phyloP scores from a whole-genome alignment of 371 early-diverging fungal species.

The Smittium mucronatum region DNA sequence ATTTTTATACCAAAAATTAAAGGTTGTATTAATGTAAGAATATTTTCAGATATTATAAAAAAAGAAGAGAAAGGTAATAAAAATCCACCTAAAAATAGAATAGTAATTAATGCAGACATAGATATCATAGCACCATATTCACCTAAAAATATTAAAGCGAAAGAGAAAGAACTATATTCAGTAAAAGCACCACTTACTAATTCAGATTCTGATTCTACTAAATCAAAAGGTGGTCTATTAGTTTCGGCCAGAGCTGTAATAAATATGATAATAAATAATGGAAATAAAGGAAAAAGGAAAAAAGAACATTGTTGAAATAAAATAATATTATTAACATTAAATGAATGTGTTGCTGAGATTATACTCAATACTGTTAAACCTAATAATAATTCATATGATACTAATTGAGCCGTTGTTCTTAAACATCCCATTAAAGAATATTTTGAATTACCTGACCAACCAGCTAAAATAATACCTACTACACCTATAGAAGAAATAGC shows the following conservation, averaged over 20 bases:
- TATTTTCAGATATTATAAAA: constrained; percentile 12
- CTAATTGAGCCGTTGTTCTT: constrained; percentile 33
- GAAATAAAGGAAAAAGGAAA: constrained; percentile 31
- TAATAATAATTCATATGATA: constrained; percentile 33
- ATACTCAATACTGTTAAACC: constrained; percentile 32
- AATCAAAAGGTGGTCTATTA: constrained; percentile 32
- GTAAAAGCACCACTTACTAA: constrained; percentile 33
- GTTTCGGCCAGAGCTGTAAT: constrained; percentile 30
- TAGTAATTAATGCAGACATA: constrained; percentile 15
- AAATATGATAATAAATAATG: constrained; percentile 30
- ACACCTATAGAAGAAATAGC: constrained; percentile 33
- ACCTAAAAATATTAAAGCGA: constrained; percentile 32
- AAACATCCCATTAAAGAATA: constrained; percentile 33
- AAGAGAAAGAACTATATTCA: constrained; percentile 21
- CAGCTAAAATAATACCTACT: constrained; percentile 31
- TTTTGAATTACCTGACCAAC: constrained; percentile 33
- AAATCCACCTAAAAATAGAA: constrained; percentile 18
- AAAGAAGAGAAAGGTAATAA: constrained; percentile 15
- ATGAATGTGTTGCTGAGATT: constrained; percentile 24
- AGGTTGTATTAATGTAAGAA: constrained; percentile 15
- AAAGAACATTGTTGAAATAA: constrained; percentile 32
- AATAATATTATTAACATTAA: constrained; percentile 31
- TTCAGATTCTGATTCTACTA: constrained; percentile 33
- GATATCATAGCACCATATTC: constrained; percentile 23
- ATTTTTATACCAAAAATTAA: constrained; percentile 18